Evolutionary conservation across 768 basidiomycete species (phyloP), one percentile per base, ranked within the genome.

Genomic region (Russula brevipes): DNA sequence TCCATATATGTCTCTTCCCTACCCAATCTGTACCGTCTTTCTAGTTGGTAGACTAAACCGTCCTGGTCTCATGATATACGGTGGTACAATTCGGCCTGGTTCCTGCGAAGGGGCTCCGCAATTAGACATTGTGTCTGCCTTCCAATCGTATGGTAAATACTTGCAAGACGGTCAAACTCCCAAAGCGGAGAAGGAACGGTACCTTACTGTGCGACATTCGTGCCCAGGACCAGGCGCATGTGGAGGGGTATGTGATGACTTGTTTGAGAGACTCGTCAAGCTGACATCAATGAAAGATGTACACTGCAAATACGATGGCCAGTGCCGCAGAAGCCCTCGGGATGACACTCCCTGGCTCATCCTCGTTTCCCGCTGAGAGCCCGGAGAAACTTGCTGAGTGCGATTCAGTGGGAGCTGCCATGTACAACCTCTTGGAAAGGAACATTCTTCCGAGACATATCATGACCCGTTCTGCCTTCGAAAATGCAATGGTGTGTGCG

Each of bases 221-320:
- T 99, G 97, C 73, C 94, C 97, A n/a, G 96, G 96, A 50, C 86
- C 95, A 24, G 97, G 97, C 57, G 94, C 96, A 54, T 99, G 97
- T 75, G 97, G 97, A 73, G 96, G 95, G 67, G 94, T 95, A 82
- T 17, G 44, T 38, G 38, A 50, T 57, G 42, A 54, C 46, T 52
- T n/a, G 9, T 42, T 51, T 9, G 38, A 35, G 44, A 52, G 5
- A 36, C 33, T 46, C 33, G 57, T 52, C 54, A 57, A 41, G 50
- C 67, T 65, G 44, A 62, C 47, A 54, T 51, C 5, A 17, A 63
- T 30, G 38, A 57, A 72, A 94, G 93, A 95, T 96, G 94, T 96
- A 96, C 74, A 97, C 94, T 5, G 92, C 93, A 39, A 99, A 98
- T 75, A 98, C 97, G 3, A 98, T 99, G 92, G 93, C 96, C 5